Conservation (phyloP, 345 rosid genomes). For the Trapa bicornis region DNA sequence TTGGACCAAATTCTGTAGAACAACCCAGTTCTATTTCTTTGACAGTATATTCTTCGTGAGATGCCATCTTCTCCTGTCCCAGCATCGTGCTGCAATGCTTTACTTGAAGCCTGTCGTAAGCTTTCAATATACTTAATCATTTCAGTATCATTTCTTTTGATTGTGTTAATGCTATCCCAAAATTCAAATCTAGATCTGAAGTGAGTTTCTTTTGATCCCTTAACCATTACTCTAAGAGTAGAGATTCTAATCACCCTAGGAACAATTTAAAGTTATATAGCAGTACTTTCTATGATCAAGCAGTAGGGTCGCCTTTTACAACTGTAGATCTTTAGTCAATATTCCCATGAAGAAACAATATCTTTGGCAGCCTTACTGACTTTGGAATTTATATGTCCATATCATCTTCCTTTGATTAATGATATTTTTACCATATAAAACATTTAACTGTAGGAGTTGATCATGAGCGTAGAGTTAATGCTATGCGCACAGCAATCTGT, state of each 20-base stretch:
- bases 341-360: not conserved
- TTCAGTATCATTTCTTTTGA: not conserved
- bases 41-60: constrained; percentile 85
- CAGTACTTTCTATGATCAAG: not conserved
- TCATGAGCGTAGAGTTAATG: constrained; percentile 52
- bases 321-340: not conserved
- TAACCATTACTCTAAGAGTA: not conserved
- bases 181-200: not conserved
- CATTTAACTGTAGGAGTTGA: constrained; percentile 44
- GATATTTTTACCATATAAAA: not conserved
- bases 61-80: constrained; percentile 98
- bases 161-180: not conserved
- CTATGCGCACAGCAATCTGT: constrained; percentile 75
- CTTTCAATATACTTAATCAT: constrained; percentile 10
- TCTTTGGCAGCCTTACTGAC: not conserved
- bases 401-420: not conserved
- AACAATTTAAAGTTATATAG: not conserved
- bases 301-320: not conserved
- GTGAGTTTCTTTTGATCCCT: not conserved
- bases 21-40: constrained; percentile 7
- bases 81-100: constrained; percentile 94
- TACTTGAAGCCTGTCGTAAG: constrained; percentile 94
- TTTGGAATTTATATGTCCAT: not conserved
- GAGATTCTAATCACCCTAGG: not conserved
- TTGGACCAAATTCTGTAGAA: not conserved